A percentile compares a stretch with the other conserved stretches of the same genome.
Evolutionary conservation across 441 rosid species (phyloP).

Genomic region (Populus hybrid): DNA sequence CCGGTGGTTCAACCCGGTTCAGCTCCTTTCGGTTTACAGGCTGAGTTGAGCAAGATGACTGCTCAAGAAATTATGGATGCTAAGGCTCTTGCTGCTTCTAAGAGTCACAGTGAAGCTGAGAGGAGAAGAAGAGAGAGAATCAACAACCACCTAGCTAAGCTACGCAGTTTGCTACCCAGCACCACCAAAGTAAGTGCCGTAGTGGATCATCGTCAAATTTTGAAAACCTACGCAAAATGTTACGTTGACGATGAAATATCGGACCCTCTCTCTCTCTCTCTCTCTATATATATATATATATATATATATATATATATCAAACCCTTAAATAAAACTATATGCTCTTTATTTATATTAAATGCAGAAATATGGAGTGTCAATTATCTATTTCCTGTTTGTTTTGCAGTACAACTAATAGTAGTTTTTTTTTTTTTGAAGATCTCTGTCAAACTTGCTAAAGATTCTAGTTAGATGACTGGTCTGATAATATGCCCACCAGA

Average conservation of each 20-base stretch:
- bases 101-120: slow-evolving; percentile 97
- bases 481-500: not conserved
- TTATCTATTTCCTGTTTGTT: not conserved
- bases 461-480: slow-evolving; percentile 27
- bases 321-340: not conserved
- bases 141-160: slow-evolving; percentile 91
- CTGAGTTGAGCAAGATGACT: slow-evolving; percentile 82
- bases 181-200: slow-evolving; percentile 85
- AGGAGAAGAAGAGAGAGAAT: slow-evolving; percentile 93
- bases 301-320: not conserved
- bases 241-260: not conserved
- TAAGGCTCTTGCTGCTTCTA: slow-evolving; percentile 95
- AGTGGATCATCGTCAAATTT: not conserved
- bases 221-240: not conserved
- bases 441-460: slow-evolving; percentile 24
- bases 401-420: not conserved
- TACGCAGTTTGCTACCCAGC: slow-evolving; percentile 89
- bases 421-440: slow-evolving; percentile 25
- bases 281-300: no score
- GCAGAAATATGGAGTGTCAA: not conserved
- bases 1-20: slow-evolving; percentile 62
- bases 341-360: slow-evolving; percentile 10
- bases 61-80: slow-evolving; percentile 98
- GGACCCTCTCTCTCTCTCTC: not conserved
- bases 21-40: slow-evolving; percentile 71